A percentile compares a stretch with the other conserved stretches of the same genome.
Conservation (phyloP, 2,329 filamentous ascomycete species). For the Epichloe sibirici region DNA sequence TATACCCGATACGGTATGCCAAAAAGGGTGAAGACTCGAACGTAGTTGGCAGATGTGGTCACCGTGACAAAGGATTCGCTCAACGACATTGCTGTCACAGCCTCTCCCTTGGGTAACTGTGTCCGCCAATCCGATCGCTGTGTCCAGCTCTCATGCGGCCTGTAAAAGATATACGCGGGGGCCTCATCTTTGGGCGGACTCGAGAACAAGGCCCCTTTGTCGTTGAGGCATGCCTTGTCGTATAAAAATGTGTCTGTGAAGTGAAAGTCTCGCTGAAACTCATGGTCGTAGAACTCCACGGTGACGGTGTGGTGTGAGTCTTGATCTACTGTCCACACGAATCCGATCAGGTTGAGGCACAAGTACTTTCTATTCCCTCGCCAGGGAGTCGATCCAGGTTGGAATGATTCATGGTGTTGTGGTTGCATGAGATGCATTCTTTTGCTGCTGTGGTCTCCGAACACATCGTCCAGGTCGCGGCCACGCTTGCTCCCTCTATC, state of each 20-base stretch:
- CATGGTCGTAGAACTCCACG: constrained; percentile 94
- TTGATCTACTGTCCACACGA: constrained; percentile 95
- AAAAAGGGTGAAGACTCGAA: constrained; percentile 86
- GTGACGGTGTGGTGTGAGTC: constrained; percentile 88
- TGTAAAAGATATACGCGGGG: constrained; percentile 82
- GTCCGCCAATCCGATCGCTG: constrained; percentile 82
- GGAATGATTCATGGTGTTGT: constrained; percentile 71
- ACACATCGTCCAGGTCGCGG: constrained; percentile 40
- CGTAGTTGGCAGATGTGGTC: constrained; percentile 75
- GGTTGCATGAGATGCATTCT: constrained; percentile 41
- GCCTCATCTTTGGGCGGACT: constrained; percentile 55
- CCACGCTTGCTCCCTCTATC: constrained; percentile 37
- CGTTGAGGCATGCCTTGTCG: constrained; percentile 86
- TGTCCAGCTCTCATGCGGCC: constrained; percentile 95
- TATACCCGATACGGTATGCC: constrained; percentile 83
- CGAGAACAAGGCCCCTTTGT: constrained; percentile 75
- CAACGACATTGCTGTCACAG: constrained; percentile 76
- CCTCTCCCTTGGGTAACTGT: constrained; percentile 74
- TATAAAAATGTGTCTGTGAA: constrained; percentile 95
- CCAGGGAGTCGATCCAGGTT: constrained; percentile 93
- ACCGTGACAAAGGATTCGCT: constrained; percentile 87
- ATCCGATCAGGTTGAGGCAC: constrained; percentile 84
- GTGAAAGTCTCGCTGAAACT: constrained; percentile 86
- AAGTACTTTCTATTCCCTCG: constrained; percentile 87
- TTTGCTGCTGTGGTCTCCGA: constrained; percentile 33